Percentiles rank a stretch among this genome's conserved stretches.
Evolutionary conservation across 768 basidiomycete genomes (phyloP).

Genomic region (Chalciporus piperatus): DNA sequence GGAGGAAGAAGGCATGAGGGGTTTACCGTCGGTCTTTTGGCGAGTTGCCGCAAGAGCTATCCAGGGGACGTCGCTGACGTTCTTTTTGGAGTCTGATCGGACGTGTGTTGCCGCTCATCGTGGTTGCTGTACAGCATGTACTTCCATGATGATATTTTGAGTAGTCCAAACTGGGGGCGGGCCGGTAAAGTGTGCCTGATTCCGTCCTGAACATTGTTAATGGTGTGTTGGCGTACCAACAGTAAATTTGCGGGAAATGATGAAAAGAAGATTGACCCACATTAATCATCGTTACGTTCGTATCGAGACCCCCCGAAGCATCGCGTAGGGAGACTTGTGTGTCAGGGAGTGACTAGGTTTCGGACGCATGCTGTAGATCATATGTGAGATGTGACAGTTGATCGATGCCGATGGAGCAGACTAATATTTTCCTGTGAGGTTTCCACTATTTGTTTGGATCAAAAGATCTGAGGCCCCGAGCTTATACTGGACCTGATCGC

Average conservation of each 20-base stretch:
- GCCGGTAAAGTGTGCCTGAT: conserved; percentile 15
- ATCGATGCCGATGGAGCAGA: too few relatives aligned
- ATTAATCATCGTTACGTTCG: background rate
- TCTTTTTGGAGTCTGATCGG: conserved; percentile 4
- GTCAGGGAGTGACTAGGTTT: background rate
- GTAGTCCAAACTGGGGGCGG: conserved; percentile 7
- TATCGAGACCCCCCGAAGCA: background rate
- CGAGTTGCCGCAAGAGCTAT: conserved; percentile 1
- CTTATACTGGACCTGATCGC: background rate
- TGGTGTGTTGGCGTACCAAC: too few relatives aligned
- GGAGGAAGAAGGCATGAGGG: conserved; percentile 16
- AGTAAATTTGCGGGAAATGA: background rate
- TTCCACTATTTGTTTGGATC: background rate
- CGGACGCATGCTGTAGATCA: background rate
- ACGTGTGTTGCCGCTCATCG: background rate
- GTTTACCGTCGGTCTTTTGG: background rate
- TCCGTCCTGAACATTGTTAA: background rate
- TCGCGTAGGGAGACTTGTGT: background rate
- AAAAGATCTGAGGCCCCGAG: background rate
- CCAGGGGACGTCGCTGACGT: conserved; percentile 3
- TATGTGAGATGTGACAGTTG: background rate
- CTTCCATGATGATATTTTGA: conserved; percentile 5
- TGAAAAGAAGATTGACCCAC: background rate
- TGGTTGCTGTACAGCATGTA: background rate
- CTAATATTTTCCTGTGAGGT: too few relatives aligned